Percentiles rank a stretch among this genome's conserved stretches.
phyloP scores from a whole-genome alignment of 768 basidiomycete genomes.

The Amanita brunnescens region DNA sequence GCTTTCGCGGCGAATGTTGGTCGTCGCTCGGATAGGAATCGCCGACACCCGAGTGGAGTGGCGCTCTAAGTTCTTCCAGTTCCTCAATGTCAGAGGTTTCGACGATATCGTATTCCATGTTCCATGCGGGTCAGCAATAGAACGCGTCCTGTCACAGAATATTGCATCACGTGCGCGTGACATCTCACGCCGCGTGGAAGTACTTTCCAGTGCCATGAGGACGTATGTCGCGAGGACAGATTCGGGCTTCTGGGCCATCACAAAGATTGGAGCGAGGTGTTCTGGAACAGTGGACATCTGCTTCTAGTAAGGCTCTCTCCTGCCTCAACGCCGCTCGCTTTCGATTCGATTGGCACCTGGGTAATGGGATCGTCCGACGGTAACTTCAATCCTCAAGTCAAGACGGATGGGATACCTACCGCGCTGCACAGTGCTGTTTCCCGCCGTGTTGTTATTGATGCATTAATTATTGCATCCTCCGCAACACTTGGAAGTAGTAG shows the following conservation, averaged over 20 bases:
- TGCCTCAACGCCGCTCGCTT: no score
- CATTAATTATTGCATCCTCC: no score
- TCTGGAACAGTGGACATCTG: constrained; percentile 11
- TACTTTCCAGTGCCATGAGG: background rate
- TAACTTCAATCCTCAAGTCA: no score
- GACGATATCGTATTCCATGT: constrained; percentile 36
- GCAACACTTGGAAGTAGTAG: no score
- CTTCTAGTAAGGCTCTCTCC: constrained; percentile 16
- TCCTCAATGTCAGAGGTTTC: constrained; percentile 63
- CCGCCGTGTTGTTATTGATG: no score
- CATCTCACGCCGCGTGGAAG: constrained; percentile 36
- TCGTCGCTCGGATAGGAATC: background rate
- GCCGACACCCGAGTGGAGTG: background rate
- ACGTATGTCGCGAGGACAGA: background rate
- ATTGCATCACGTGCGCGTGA: background rate
- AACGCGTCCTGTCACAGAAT: constrained; percentile 1
- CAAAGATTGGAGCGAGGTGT: no score
- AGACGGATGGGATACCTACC: no score
- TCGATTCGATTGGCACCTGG: no score
- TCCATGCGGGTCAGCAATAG: no score
- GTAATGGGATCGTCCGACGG: no score
- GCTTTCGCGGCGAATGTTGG: constrained; percentile 26
- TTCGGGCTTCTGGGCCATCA: constrained; percentile 14
- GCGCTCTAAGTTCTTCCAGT: constrained; percentile 25
- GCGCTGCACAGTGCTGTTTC: no score